A percentile compares a stretch with the other conserved stretches of the same genome.
phyloP scores from a whole-genome alignment of 2,329 filamentous ascomycete species.

The Gaeumannomyces sp. region DNA sequence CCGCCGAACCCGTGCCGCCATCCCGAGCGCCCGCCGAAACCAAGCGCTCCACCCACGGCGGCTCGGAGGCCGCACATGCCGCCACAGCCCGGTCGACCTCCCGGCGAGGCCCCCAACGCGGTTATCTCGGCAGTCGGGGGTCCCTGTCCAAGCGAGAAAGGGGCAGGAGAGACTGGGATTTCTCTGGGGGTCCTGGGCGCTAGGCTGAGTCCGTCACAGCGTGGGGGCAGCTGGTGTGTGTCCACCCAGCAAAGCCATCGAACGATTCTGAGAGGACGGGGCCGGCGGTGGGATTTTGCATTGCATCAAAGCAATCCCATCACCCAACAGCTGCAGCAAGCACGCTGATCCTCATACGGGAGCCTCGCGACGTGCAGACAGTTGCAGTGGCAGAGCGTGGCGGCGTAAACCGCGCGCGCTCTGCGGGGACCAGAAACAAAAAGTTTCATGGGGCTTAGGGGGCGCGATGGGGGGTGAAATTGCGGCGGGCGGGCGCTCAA shows the following conservation, averaged over 20 bases:
- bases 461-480: neutral
- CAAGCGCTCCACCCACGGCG: neutral
- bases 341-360: neutral
- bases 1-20: neutral
- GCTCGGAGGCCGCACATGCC: neutral
- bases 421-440: constrained; percentile 3
- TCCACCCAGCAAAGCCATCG: no score
- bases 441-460: constrained; percentile 11
- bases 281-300: no score
- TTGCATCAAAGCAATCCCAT: no score
- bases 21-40: neutral
- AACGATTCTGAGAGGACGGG: no score
- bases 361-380: neutral
- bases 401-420: neutral
- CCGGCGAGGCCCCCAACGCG: no score
- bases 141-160: no score
- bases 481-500: neutral
- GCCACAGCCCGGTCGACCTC: neutral
- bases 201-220: no score
- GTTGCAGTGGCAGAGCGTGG: neutral
- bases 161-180: no score
- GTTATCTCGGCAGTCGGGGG: no score
- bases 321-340: no score
- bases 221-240: no score
- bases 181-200: no score